Evolutionary conservation across 2,329 filamentous ascomycete species (phyloP).

Genomic region (Epichloe festucae): DNA sequence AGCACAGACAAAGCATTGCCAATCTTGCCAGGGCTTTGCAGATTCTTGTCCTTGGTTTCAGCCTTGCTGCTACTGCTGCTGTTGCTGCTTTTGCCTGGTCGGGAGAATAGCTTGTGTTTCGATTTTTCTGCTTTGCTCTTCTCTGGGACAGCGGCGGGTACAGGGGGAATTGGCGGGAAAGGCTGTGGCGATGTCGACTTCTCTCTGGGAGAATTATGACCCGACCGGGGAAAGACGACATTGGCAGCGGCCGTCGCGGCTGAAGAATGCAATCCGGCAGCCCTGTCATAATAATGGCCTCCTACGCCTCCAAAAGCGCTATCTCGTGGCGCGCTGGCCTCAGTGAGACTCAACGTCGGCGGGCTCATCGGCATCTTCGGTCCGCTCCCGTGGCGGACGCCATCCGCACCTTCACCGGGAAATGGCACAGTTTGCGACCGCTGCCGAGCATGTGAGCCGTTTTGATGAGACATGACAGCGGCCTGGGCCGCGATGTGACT

Average conservation of each 20-base stretch:
- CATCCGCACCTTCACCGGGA: conserved; percentile 32
- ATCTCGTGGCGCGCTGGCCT: conserved; percentile 49
- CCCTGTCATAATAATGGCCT: conserved; percentile 44
- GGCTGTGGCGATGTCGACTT: conserved; percentile 21
- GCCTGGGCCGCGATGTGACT: conserved; percentile 72
- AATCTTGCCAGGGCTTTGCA: conserved; percentile 62
- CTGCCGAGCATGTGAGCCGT: conserved; percentile 42
- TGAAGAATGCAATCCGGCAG: conserved; percentile 45
- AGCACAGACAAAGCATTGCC: conserved; percentile 52
- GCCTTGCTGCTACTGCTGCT: conserved; percentile 46
- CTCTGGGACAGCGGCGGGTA: conserved; percentile 32
- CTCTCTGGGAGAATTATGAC: conserved; percentile 36
- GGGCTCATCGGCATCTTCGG: conserved; percentile 43
- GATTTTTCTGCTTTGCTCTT: conserved; percentile 51
- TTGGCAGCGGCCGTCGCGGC: conserved; percentile 56
- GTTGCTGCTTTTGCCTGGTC: conserved; percentile 61
- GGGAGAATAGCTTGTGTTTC: conserved; percentile 71
- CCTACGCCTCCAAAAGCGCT: conserved; percentile 35
- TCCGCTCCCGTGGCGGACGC: conserved; percentile 29
- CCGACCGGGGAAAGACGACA: conserved; percentile 57
- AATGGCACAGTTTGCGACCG: conserved; percentile 62
- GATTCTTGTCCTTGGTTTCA: conserved; percentile 50
- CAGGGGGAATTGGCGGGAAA: conserved; percentile 26
- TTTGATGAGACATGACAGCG: conserved; percentile 55
- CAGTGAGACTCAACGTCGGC: conserved; percentile 50